phyloP scores from a whole-genome alignment of 1,284 basidiomycete genomes.

The Austroboletus niveus region DNA sequence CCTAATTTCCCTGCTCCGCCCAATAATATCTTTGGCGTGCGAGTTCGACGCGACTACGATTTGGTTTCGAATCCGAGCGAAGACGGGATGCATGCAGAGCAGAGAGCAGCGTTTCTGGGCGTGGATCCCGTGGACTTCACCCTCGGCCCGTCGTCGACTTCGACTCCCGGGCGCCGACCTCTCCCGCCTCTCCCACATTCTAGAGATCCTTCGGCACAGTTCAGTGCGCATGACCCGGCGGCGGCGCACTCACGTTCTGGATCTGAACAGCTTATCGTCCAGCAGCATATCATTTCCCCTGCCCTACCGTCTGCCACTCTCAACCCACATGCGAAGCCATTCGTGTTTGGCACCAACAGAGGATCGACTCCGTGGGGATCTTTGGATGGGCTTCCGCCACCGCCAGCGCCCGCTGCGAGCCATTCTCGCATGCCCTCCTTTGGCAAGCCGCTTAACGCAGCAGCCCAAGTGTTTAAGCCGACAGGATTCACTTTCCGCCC shows the following conservation, averaged over 20 bases:
- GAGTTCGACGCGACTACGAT: constrained; percentile 52
- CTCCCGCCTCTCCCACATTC: constrained; percentile 66
- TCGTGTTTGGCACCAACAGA: constrained; percentile 58
- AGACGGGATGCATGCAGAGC: constrained; percentile 47
- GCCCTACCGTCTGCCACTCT: constrained; percentile 40
- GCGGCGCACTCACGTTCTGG: constrained; percentile 59
- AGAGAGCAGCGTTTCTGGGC: constrained; percentile 44
- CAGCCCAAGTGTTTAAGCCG: constrained; percentile 80
- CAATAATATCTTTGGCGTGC: constrained; percentile 41
- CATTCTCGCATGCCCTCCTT: constrained; percentile 63
- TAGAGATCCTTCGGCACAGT: constrained; percentile 57
- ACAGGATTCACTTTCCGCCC: constrained; percentile 66
- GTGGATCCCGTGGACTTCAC: constrained; percentile 37
- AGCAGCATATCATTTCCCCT: constrained; percentile 9
- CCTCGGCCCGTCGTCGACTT: constrained; percentile 36
- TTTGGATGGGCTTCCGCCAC: constrained; percentile 29
- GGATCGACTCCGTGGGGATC: constrained; percentile 35
- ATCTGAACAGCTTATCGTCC: constrained; percentile 35
- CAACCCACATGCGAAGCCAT: constrained; percentile 78
- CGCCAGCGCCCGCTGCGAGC: constrained; percentile 37
- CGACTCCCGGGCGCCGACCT: constrained; percentile 41
- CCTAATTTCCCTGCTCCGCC: constrained; percentile 79
- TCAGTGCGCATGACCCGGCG: constrained; percentile 59
- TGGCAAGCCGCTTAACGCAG: constrained; percentile 67
- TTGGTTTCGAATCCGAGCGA: constrained; percentile 82